Evolutionary conservation across 139 green algal genomes (phyloP).

Genomic region (Picochlorum sp.): DNA sequence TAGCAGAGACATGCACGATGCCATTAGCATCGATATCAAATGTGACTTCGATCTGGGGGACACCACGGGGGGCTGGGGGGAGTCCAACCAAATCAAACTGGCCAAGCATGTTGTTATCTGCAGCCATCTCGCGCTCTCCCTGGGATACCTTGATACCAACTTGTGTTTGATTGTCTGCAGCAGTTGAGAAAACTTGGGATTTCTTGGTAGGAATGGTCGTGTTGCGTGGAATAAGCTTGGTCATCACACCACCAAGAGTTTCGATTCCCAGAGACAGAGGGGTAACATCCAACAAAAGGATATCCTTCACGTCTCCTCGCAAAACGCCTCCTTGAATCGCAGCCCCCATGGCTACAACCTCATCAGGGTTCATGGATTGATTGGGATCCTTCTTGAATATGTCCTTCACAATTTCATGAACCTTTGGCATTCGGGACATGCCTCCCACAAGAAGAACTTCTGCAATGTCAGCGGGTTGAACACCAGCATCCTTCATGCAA

Average conservation of each 20-base stretch:
- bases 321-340: conserved; percentile 96
- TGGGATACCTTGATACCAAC: conserved; percentile 99
- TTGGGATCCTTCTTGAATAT: conserved; percentile 85
- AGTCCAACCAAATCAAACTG: conserved; percentile 97
- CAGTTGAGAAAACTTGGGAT: conserved; percentile 88
- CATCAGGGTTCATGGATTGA: conserved; percentile 94
- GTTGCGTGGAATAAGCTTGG: conserved; percentile 96
- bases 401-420: conserved; percentile 78
- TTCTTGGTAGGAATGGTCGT: conserved; percentile 99
- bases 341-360: conserved; percentile 95
- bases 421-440: conserved; percentile 98
- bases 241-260: conserved; percentile 98
- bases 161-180: conserved; percentile 93
- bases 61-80: conserved; percentile 82
- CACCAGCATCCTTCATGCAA: conserved; percentile 78
- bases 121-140: conserved; percentile 97
- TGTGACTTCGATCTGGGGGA: conserved; percentile 95
- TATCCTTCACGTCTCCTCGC: conserved; percentile 90
- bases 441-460: conserved; percentile 97
- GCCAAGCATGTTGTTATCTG: conserved; percentile 98
- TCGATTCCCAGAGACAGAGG: conserved; percentile 94
- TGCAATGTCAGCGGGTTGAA: conserved; percentile 78
- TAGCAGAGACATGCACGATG: conserved; percentile 88
- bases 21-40: conserved; percentile 97
- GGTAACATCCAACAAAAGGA: conserved; percentile 99